These are phyloP conservation scores for Cadophora gregata DNA, from an alignment of 2,329 filamentous ascomycete species.

Conservation along the genomic window DNA sequence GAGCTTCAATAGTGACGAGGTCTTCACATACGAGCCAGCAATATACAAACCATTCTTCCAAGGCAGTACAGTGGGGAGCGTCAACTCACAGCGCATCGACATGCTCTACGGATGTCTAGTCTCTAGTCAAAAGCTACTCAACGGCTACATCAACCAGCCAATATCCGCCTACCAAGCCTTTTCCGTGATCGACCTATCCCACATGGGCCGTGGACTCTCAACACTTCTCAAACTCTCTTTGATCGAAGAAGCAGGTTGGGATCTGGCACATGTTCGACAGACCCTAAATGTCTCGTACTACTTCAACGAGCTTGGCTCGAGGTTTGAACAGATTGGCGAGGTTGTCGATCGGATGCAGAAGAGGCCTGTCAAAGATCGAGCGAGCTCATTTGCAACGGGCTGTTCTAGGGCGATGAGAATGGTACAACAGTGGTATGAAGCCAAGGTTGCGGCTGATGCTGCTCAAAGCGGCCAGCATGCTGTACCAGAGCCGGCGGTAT, in stretches of 20 bases:
- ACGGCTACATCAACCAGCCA: slow-evolving; percentile 23
- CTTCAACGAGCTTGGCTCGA: slow-evolving; percentile 28
- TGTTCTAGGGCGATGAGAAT: slow-evolving; percentile 26
- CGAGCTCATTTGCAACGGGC: slow-evolving; percentile 26
- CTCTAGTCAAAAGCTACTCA: slow-evolving; percentile 26
- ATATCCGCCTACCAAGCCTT: slow-evolving; percentile 18
- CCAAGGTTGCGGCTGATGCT: slow-evolving; percentile 19
- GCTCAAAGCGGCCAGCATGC: slow-evolving; percentile 1
- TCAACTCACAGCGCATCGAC: slow-evolving; percentile 31
- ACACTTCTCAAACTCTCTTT: slow-evolving; percentile 48
- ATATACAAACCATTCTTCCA: slow-evolving; percentile 27
- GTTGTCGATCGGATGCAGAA: slow-evolving; percentile 28
- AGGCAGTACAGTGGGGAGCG: not conserved
- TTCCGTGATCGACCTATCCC: slow-evolving; percentile 34
- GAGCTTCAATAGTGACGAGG: slow-evolving; percentile 29
- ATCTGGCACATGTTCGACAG: slow-evolving; percentile 46
- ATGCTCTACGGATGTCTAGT: slow-evolving; percentile 34
- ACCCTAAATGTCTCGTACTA: slow-evolving; percentile 42
- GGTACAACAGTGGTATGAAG: slow-evolving; percentile 31
- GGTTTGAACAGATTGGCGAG: slow-evolving; percentile 29
- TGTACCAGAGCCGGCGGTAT: slow-evolving; percentile 6
- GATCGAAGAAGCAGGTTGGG: slow-evolving; percentile 48
- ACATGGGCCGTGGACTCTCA: slow-evolving; percentile 46
- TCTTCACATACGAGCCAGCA: slow-evolving; percentile 31
- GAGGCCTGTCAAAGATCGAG: slow-evolving; percentile 15